phyloP scores from a whole-genome alignment of 1,284 basidiomycete species.

The Ceratobasidium sp. region DNA sequence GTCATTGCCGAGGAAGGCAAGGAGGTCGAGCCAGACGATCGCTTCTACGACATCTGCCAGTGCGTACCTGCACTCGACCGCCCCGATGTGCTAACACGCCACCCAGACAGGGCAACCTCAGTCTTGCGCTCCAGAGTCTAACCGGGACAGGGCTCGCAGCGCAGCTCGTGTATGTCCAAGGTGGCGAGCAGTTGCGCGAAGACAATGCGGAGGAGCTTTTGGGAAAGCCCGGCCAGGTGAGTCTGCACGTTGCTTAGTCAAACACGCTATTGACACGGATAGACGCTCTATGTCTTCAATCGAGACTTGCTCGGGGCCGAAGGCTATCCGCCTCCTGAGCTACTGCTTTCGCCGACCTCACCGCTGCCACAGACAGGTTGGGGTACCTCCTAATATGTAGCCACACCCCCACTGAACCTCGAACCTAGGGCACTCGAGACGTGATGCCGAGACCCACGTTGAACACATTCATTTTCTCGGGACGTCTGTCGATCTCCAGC shows the following conservation, averaged over 20 bases:
- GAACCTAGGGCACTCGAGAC: constrained; percentile 4
- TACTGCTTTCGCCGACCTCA: neutral
- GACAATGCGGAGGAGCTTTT: constrained; percentile 35
- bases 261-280: neutral
- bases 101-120: constrained; percentile 32
- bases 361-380: constrained; percentile 17
- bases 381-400: neutral
- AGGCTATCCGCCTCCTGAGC: constrained; percentile 7
- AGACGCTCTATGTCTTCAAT: constrained; percentile 35
- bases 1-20: constrained; percentile 30
- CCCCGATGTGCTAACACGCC: neutral
- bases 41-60: constrained; percentile 33
- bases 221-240: constrained; percentile 24
- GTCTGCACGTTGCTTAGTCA: neutral
- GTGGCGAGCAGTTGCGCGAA: constrained; percentile 33
- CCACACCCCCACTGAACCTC: neutral
- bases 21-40: constrained; percentile 27
- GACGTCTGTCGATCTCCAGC: constrained; percentile 16
- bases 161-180: constrained; percentile 25
- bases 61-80: neutral
- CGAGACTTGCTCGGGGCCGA: constrained; percentile 25
- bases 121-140: constrained; percentile 33
- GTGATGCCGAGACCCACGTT: constrained; percentile 4
- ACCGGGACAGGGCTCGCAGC: neutral
- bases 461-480: constrained; percentile 12